phyloP scores from a whole-genome alignment of 208 protist species.

The Acanthamoeba royreba region DNA sequence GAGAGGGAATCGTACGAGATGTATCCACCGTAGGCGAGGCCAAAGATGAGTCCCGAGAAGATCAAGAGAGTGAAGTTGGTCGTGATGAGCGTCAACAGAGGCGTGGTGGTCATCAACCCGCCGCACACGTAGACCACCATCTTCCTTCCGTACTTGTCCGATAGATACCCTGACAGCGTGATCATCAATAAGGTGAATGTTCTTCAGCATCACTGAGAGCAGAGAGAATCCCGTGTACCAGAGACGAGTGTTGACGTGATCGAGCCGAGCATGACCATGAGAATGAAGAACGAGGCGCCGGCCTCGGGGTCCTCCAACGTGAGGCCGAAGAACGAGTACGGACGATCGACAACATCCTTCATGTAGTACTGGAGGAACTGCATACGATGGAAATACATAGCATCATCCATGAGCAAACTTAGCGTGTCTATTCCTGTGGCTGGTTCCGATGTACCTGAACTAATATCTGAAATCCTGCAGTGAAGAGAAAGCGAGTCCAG shows the following conservation, averaged over 20 bases:
- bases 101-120: not conserved
- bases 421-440: too few relatives aligned
- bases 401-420: not conserved
- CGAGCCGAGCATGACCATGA: not conserved
- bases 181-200: not conserved
- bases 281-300: not conserved
- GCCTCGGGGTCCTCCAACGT: not conserved
- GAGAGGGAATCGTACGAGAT: not conserved
- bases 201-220: not conserved
- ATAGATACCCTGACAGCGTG: not conserved
- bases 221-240: not conserved
- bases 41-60: not conserved
- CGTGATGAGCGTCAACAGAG: not conserved
- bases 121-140: not conserved
- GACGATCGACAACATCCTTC: not conserved
- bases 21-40: not conserved
- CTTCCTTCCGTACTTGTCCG: not conserved
- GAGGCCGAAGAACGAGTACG: not conserved
- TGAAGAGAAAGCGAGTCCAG: not conserved
- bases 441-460: not conserved
- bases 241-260: not conserved
- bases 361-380: slow-evolving; percentile 14
- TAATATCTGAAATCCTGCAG: not conserved
- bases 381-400: not conserved
- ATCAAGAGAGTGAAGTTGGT: not conserved